Evolutionary conservation across 2,329 filamentous ascomycete genomes (phyloP).

Genomic region (Dactylonectria macrodidyma): DNA sequence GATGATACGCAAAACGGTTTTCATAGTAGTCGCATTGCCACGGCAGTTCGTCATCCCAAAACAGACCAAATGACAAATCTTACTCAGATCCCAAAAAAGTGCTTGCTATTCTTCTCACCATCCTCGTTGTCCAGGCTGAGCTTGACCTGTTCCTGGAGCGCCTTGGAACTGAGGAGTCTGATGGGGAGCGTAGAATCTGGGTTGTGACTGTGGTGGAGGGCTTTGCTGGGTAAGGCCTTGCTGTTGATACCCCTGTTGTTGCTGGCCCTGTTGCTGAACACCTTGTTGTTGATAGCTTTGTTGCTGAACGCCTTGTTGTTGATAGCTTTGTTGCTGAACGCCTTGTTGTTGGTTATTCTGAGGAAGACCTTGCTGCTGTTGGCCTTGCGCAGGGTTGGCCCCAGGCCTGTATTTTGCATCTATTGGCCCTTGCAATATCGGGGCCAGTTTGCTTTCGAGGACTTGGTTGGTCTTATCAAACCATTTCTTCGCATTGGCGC

Average conservation of each 20-base stretch:
- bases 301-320: background rate
- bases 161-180: conserved; percentile 42
- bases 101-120: conserved; percentile 2
- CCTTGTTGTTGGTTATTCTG: conserved; percentile 16
- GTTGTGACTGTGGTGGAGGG: conserved; percentile 1
- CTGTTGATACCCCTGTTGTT: background rate
- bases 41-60: background rate
- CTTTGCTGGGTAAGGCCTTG: conserved; percentile 21
- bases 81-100: too few species aligned
- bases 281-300: conserved; percentile 22
- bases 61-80: background rate
- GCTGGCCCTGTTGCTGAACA: background rate
- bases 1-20: background rate
- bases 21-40: background rate
- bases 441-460: conserved; percentile 52
- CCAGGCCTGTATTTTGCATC: conserved; percentile 33
- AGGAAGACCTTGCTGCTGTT: conserved; percentile 31
- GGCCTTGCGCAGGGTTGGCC: conserved; percentile 31
- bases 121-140: conserved; percentile 8
- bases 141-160: conserved; percentile 26
- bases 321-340: background rate
- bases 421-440: conserved; percentile 46
- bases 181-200: conserved; percentile 41
- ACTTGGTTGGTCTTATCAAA: conserved; percentile 54
- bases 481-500: conserved; percentile 53